These are phyloP conservation scores for Tolypocladium sp. DNA, from an alignment of 2,329 filamentous ascomycete species.

Conservation along the genomic window DNA sequence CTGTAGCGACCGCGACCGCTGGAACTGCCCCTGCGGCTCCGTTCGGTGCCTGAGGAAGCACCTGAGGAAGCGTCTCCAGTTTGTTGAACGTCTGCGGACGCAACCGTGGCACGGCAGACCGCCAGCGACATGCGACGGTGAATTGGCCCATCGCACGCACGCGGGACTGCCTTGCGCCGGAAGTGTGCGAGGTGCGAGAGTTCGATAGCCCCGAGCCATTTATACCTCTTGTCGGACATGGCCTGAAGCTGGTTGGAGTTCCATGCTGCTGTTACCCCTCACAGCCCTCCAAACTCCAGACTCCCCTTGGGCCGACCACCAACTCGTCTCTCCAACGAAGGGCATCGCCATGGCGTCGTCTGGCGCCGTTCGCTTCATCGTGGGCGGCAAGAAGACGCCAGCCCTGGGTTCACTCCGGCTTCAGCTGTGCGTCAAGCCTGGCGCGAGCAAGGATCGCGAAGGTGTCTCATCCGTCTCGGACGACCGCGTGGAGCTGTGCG, in stretches of 20 bases:
- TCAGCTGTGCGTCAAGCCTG: constrained; percentile 59
- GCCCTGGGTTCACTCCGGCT: constrained; percentile 41
- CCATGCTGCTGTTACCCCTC: not conserved
- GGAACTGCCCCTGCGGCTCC: too few species aligned
- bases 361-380: constrained; percentile 35
- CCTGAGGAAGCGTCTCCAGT: not conserved
- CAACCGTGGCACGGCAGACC: not conserved
- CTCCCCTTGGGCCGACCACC: too few species aligned
- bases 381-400: constrained; percentile 35
- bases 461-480: constrained; percentile 49
- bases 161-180: not conserved
- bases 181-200: not conserved
- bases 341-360: constrained; percentile 15
- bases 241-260: not conserved
- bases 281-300: not conserved
- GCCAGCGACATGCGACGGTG: not conserved
- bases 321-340: not conserved
- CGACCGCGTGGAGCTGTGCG: constrained; percentile 52
- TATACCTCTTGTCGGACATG: not conserved
- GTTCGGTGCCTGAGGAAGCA: too few species aligned
- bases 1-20: not conserved
- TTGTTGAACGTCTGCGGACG: too few species aligned
- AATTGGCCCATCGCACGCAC: not conserved
- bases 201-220: not conserved
- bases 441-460: constrained; percentile 50